Evolutionary conservation across 2,329 filamentous ascomycete genomes (phyloP).

Genomic region (Penicillium sp.): DNA sequence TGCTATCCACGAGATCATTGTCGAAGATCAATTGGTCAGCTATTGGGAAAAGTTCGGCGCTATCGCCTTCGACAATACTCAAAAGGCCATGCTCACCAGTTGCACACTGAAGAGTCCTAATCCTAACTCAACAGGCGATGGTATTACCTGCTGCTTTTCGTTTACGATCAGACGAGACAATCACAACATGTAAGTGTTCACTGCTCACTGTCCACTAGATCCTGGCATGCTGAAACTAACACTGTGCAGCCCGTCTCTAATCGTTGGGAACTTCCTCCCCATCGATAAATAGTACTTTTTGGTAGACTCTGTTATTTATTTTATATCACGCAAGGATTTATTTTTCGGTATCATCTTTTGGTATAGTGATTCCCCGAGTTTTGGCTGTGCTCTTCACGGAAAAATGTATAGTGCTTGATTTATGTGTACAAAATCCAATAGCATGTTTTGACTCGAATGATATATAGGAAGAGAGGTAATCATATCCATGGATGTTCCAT

Average conservation of each 20-base stretch:
- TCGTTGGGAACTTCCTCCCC: conserved; percentile 94
- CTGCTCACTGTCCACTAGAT: background rate
- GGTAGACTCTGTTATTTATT: background rate
- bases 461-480: background rate
- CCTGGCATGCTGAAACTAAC: conserved; percentile 3
- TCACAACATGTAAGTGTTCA: conserved; percentile 81
- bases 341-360: conserved; percentile 3
- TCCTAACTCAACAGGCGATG: conserved; percentile 64
- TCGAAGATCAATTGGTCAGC: conserved; percentile 88
- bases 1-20: conserved; percentile 90
- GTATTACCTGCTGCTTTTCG: conserved; percentile 92
- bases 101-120: conserved; percentile 85
- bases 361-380: conserved; percentile 19
- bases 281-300: conserved; percentile 45
- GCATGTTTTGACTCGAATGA: background rate
- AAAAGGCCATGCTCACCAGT: conserved; percentile 92
- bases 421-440: conserved; percentile 5
- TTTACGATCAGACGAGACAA: conserved; percentile 94
- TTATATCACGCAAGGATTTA: conserved; percentile 4
- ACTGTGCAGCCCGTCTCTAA: conserved; percentile 74
- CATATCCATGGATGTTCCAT: background rate
- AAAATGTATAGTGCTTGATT: conserved; percentile 16
- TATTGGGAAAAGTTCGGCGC: conserved; percentile 99
- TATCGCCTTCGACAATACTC: conserved; percentile 89
- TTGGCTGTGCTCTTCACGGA: conserved; percentile 2